Evolutionary conservation across 306 rosid species (phyloP), one percentile per base, ranked within the genome.

Genomic region (Cicer arietinum): DNA sequence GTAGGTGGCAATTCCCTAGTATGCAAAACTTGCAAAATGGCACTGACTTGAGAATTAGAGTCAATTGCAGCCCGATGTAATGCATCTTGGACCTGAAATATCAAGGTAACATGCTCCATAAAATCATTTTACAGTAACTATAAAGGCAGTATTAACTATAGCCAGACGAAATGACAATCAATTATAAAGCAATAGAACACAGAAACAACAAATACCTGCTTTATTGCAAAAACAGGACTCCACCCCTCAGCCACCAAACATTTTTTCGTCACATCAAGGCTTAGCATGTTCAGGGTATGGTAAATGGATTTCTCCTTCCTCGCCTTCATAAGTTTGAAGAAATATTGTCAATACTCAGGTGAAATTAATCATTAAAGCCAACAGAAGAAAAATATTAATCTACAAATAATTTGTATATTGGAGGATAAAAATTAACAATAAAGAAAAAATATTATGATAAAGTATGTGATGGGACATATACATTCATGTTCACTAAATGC

Each of bases 241-340:
- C 98, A 94, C 56, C 97, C 97, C 85, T 94, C 98, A 64, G 86
- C 98, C 66, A 94, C 98, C 8, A 94, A 91, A 86, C 98, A 94
- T 77, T 94, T 91, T 85, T 89, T 94, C 0, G 98, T 91, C 76
- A 94, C 98, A 76, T 94, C 98, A 78, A 91, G 89, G 81, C 98
- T 94, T 68, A 94, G 89, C 98, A 94, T 94, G 88, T 94, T 90
- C 63, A 94, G 85, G 65, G 88, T 90, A 79, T 94, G 98, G 86
- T 94, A 80, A 79, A 91, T 76, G 58, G 97, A 90, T 80, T 94
- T 94, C 84, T 94, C 98, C 87, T 90, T 94, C 84, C 88, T 90
- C 88, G 82, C 98, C 98, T 94, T 84, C 78, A 86, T 1, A 71
- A 73, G 76, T 82, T 66, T 74, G 84, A 70, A 78, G 71, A 81